Base-by-base conservation (phyloP, 176 grass and related monocot genomes). In the Elymus sibiricus region DNA sequence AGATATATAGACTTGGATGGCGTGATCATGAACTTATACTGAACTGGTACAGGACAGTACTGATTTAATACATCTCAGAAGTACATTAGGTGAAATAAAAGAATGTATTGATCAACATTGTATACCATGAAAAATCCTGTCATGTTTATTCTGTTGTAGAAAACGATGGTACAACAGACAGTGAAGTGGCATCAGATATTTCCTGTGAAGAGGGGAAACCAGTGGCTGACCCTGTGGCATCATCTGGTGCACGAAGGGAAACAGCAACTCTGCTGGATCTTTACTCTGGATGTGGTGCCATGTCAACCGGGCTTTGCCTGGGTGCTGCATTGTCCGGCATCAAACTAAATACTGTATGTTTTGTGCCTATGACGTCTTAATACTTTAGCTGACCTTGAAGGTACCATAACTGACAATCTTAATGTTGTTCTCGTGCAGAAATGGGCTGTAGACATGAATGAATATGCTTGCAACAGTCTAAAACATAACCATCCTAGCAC, bases 241-340 rank as follows among this genome's bases (percentile, higher is more conserved):
- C 58, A 74, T 79, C 71, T 44, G 83, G 22, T 47, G 68, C 9
- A 35, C 82, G 82, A 64, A 85, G 61, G 11, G 86, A 88, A 60
- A 56, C 71, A 9, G 3, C 77, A 40, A 81, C 79, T 3, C 77
- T 97, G 42, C 56, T 97, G 27, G 92, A 97, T 38, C 88, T 97
- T 49, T 97, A 94, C 70, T 94, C 87, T n/a, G 89, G 92, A 13
- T 97, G 92, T 53, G 94, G 90, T 4, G 94, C 80, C 39, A 94
- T 97, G 92, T 97, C 88, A 5, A 94, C 92, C 10, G 85, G 88
- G 11, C 43, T 94, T 60, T 97, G 90, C 67, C 66, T 92, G 39
- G 92, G 92, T 80, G 82, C 86, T 4, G 79, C 67, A 42, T 61
- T 90, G 12, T 88, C 94, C 32, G 86, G 88, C 70, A 22, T 85